phyloP scores from a whole-genome alignment of 2,329 filamentous ascomycete species.

The Thielaviopsis cerberus region DNA sequence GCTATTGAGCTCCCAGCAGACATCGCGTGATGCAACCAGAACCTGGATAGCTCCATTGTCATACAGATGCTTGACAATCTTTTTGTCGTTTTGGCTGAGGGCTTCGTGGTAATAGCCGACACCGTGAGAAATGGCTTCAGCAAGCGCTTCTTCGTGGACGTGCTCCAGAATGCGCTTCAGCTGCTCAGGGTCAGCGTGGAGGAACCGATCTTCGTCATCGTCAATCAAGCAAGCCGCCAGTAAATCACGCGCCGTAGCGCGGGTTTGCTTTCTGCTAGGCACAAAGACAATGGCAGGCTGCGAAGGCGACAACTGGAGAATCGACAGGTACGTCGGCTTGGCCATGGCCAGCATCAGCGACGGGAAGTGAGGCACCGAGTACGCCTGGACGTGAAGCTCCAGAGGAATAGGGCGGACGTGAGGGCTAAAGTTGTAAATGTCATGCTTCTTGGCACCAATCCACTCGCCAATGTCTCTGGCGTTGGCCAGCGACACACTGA shows the following conservation, averaged over 20 bases:
- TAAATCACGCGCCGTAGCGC: conserved; percentile 70
- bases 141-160: conserved; percentile 70
- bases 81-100: conserved; percentile 70
- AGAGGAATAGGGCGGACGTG: conserved; percentile 74
- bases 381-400: conserved; percentile 88
- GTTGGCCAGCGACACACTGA: conserved; percentile 84
- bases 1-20: conserved; percentile 85
- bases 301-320: conserved; percentile 70
- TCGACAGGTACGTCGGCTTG: conserved; percentile 75
- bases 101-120: conserved; percentile 97
- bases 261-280: conserved; percentile 80
- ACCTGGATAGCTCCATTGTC: conserved; percentile 78
- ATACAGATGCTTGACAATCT: conserved; percentile 84
- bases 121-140: conserved; percentile 78
- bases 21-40: conserved; percentile 57
- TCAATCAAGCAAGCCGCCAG: conserved; percentile 74
- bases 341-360: conserved; percentile 98
- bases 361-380: conserved; percentile 88
- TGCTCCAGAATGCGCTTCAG: conserved; percentile 65
- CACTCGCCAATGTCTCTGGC: conserved; percentile 89
- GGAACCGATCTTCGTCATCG: conserved; percentile 82
- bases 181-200: conserved; percentile 68
- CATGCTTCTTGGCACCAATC: conserved; percentile 95
- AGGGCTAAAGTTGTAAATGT: conserved; percentile 96
- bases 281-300: conserved; percentile 87